Percentiles rank a stretch among this genome's conserved stretches.
phyloP scores from a whole-genome alignment of 192 early-diverging fungal genomes.

The Linnemannia elongata region DNA sequence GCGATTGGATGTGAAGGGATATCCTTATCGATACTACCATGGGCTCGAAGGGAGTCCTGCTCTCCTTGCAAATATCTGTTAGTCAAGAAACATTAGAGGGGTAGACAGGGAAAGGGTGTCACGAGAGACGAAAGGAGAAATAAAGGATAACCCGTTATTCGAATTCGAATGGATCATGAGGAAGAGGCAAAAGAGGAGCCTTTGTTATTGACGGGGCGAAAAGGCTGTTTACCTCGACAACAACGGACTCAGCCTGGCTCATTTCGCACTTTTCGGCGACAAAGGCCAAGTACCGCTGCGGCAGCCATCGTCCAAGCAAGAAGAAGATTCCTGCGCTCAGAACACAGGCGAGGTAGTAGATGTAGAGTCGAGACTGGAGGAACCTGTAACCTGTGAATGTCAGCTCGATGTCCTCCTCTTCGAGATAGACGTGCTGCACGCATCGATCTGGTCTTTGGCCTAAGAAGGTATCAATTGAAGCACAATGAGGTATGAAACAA shows the following conservation, averaged over 20 bases:
- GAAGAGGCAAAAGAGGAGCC: neutral
- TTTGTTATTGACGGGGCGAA: neutral
- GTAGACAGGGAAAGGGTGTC: neutral
- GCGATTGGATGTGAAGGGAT: neutral
- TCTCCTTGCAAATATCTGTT: conserved; percentile 15
- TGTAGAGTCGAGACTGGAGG: conserved; percentile 59
- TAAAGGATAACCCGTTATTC: neutral
- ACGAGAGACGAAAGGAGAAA: neutral
- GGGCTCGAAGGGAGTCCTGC: neutral
- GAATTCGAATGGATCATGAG: neutral
- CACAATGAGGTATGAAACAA: neutral
- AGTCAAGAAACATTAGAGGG: neutral
- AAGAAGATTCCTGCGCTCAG: conserved; percentile 79
- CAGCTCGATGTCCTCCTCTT: conserved; percentile 44
- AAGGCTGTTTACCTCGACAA: conserved; percentile 63
- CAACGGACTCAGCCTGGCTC: conserved; percentile 75
- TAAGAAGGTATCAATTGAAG: neutral
- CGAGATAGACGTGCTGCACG: conserved; percentile 33
- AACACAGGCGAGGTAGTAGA: conserved; percentile 77
- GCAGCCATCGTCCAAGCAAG: conserved; percentile 90
- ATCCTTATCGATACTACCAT: neutral
- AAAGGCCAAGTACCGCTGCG: conserved; percentile 77
- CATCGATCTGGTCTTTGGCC: neutral
- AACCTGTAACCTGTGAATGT: conserved; percentile 71
- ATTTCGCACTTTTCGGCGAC: conserved; percentile 72